phyloP scores from a whole-genome alignment of 2,329 filamentous ascomycete species.

The Sclerotinia sclerotiorum region DNA sequence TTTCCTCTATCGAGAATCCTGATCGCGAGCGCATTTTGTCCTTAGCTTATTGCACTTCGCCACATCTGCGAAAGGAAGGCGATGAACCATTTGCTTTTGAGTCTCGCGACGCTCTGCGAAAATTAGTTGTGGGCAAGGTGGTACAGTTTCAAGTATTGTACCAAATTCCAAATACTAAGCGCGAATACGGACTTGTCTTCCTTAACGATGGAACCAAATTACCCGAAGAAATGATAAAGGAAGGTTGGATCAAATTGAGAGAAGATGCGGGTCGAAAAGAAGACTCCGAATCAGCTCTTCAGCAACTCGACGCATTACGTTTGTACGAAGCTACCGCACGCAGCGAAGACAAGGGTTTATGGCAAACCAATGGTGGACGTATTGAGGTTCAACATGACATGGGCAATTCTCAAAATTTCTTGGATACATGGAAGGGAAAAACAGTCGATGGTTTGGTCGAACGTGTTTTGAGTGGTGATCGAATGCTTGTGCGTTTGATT shows the following conservation, averaged over 20 bases:
- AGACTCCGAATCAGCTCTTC: conserved; percentile 71
- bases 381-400: conserved; percentile 83
- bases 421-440: conserved; percentile 82
- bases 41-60: conserved; percentile 88
- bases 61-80: conserved; percentile 81
- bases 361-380: conserved; percentile 62
- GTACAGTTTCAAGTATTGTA: conserved; percentile 85
- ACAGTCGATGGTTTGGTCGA: conserved; percentile 84
- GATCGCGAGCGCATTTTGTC: conserved; percentile 82
- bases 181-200: conserved; percentile 82
- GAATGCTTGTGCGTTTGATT: conserved; percentile 79
- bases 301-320: conserved; percentile 75
- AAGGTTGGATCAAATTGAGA: conserved; percentile 89
- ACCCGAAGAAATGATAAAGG: conserved; percentile 79
- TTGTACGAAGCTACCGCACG: conserved; percentile 75
- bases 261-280: conserved; percentile 94
- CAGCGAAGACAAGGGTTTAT: conserved; percentile 76
- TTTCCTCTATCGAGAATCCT: conserved; percentile 79
- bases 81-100: conserved; percentile 93
- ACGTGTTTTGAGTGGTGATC: conserved; percentile 86
- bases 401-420: conserved; percentile 70
- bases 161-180: conserved; percentile 77
- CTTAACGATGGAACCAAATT: conserved; percentile 74
- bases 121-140: conserved; percentile 79
- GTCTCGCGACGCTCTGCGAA: conserved; percentile 88